A percentile compares a stretch with the other conserved stretches of the same genome.
phyloP scores from a whole-genome alignment of 1,139 yeast species.

The Candida tropicalis region DNA sequence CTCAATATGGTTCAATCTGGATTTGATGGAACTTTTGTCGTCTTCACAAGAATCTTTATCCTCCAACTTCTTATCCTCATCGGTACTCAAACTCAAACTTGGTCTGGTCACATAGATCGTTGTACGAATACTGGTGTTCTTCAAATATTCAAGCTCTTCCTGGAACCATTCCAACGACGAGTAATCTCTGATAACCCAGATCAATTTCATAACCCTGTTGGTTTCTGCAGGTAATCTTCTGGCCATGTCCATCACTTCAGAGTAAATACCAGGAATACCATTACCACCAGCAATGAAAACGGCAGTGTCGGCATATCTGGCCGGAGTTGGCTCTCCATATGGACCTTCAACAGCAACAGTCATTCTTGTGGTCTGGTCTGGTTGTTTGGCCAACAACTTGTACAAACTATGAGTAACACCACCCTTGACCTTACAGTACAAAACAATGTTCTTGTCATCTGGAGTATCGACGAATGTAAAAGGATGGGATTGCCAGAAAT shows the following conservation, averaged over 20 bases:
- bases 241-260: slow-evolving; percentile 37
- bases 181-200: slow-evolving; percentile 33
- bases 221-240: slow-evolving; percentile 23
- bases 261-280: slow-evolving; percentile 47
- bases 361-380: slow-evolving; percentile 29
- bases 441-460: slow-evolving; percentile 24
- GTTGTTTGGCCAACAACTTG: slow-evolving; percentile 30
- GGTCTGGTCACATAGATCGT: slow-evolving; percentile 38
- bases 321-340: slow-evolving; percentile 37
- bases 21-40: slow-evolving; percentile 14
- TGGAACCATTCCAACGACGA: slow-evolving; percentile 36
- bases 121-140: slow-evolving; percentile 27
- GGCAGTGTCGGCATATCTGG: slow-evolving; percentile 32
- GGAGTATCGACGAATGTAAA: slow-evolving; percentile 35
- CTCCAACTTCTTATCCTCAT: slow-evolving; percentile 8
- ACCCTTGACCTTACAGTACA: slow-evolving; percentile 38
- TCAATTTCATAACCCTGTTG: slow-evolving; percentile 21
- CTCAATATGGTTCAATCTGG: slow-evolving; percentile 29
- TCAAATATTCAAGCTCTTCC: slow-evolving; percentile 31
- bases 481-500: slow-evolving; percentile 49
- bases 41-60: slow-evolving; percentile 8
- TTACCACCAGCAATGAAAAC: slow-evolving; percentile 47
- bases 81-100: slow-evolving; percentile 5
- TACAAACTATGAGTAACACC: slow-evolving; percentile 40
- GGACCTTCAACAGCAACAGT: slow-evolving; percentile 47